Base-by-base conservation (phyloP, 495 filamentous ascomycete genomes). In the Penicillium waksmanii region DNA sequence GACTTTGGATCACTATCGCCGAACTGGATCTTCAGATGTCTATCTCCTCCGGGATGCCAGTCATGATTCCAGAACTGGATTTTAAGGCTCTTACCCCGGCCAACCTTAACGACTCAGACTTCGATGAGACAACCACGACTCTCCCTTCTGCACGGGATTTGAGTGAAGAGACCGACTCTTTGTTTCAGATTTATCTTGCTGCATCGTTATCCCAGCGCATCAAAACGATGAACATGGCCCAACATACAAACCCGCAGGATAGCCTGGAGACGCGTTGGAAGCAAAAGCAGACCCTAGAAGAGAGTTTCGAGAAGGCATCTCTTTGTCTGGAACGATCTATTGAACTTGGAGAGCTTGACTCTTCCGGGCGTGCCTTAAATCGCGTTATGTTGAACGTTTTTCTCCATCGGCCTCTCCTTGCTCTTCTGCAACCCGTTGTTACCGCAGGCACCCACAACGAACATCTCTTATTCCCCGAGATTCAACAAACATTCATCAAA, bases 1-100 rank as follows among this genome's bases (percentile, higher is more conserved):
- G 75, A 40, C 62, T 82, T 2, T 82, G 77, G 79, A 65, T 70
- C n/a, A 77, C 76, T 2, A 73, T 82, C 36, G 66, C 74, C 2
- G 76, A 81, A 47, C 61, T 81, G 51, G 76, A 78, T 31, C 63
- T 80, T 0, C 74, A 80, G 46, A 60, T 72, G 2, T 75, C 77
- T 8, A 66, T 78, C 13, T 58, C 58, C 6, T 60, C 69, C 8
- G 76, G 77, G 5, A 76, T 79, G 72, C 77, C 77, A 0, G 61
- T 75, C 1, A 67, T 73, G 52, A 71, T 72, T 11, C 66, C 67
- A 0, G 61, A 65, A 5, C 55, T 72, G 2, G 65, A 74, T 21
- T 73, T 75, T 56, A 44, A 51, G 9, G 55, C 55, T 23, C 57
- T 66, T 0, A 59, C 36, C 15, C 69, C 65, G 1, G 53, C 57